Evolutionary conservation across 345 rosid species (phyloP), one percentile per base, ranked within the genome.

Genomic region (Noccaea caerulescens): DNA sequence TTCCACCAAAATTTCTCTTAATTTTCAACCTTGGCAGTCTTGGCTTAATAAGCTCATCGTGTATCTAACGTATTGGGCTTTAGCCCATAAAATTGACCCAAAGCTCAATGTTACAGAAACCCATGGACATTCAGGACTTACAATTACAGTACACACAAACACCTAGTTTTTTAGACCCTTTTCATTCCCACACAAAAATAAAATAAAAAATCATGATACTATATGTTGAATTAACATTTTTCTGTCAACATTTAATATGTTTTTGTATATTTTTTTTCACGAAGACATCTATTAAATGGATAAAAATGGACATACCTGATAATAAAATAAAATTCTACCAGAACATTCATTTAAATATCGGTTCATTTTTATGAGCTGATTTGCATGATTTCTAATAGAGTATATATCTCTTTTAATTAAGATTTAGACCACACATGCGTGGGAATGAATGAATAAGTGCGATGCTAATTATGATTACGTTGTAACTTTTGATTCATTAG

Each of bases 391-490:
- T 68, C 1, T 54, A 14, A 10, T 10, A 7, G 43, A 12, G 1
- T 55, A 13, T 23, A 20, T 63, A 47, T 7, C 27, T 39, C 3
- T 12, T 12, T 47, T 37, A 16, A 27, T 16, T 41, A 60, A n/a
- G 36, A 20, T 12, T 58, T 25, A 68, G 38, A 47, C 30, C 23
- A 68, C 45, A 44, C 45, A 44, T 57, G 65, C 32, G 37, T 36
- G 47, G 36, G 39, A 69, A 23, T 69, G 49, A 57, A 58, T 58
- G 66, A 23, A 58, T 13, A 36, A 69, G 10, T 47, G 16, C 27
- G 18, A 47, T 47, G 52, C 14, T 45, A 63, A 55, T 63, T 39
- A 53, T 64, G 42, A 49, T 63, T 63, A 3, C 34, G 23, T 8
- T 13, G 39, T 41, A 16, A 37, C 41, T 38, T 69, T 2, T 37